A percentile compares a stretch with the other conserved stretches of the same genome.
Conservation (phyloP, 129 eudicot species). For the Flaveria sonorensis region DNA sequence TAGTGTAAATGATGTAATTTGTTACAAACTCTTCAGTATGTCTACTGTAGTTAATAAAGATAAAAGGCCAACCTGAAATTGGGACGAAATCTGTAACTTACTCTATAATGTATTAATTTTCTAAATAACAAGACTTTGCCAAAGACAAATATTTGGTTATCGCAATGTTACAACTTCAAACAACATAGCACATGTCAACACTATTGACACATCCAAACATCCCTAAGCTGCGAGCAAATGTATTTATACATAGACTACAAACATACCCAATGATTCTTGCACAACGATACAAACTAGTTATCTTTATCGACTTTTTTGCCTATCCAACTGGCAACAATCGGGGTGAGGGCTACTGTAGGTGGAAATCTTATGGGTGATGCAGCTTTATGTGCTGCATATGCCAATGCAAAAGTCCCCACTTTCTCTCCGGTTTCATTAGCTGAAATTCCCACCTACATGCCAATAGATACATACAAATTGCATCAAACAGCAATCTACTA, state of each 20-base stretch:
- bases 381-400: slow-evolving; percentile 99
- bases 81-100: no score
- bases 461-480: neutral
- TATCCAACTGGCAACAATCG: slow-evolving; percentile 95
- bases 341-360: slow-evolving; percentile 95
- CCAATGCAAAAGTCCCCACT: slow-evolving; percentile 98
- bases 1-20: no score
- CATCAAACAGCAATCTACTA: neutral
- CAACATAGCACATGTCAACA: neutral
- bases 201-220: neutral
- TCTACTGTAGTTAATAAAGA: no score
- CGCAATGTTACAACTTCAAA: neutral
- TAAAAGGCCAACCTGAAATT: no score
- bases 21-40: no score
- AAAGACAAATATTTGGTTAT: neutral
- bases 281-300: slow-evolving; percentile 28
- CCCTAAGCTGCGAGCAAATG: slow-evolving; percentile 19
- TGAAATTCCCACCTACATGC: slow-evolving; percentile 80
- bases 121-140: neutral
- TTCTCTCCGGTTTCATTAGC: slow-evolving; percentile 77
- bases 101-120: no score
- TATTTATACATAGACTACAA: slow-evolving; percentile 24
- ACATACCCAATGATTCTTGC: slow-evolving; percentile 11
- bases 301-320: slow-evolving; percentile 76
- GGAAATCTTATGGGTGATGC: slow-evolving; percentile 98